These are phyloP conservation scores for Wickerhamomyces alni DNA, from an alignment of 805 yeast species.

Conservation along the genomic window DNA sequence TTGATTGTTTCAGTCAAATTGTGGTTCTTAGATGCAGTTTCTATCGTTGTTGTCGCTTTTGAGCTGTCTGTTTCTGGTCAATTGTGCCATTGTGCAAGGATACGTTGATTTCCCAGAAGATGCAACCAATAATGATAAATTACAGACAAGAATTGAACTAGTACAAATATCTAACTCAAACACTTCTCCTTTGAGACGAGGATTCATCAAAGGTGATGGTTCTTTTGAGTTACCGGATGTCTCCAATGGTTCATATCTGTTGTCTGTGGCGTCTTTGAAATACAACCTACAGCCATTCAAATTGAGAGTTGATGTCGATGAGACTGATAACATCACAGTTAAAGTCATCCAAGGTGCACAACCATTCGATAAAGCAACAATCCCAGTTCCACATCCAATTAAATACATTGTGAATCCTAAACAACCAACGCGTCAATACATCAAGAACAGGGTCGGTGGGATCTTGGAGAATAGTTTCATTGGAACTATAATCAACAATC, in stretches of 20 bases:
- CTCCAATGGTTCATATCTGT: slow-evolving; percentile 14
- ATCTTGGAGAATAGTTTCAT: slow-evolving; percentile 30
- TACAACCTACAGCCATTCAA: slow-evolving; percentile 20
- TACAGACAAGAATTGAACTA: slow-evolving; percentile 12
- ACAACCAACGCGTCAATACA: slow-evolving; percentile 28
- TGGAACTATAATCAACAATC: slow-evolving; percentile 30
- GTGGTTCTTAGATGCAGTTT: not conserved
- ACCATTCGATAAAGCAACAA: slow-evolving; percentile 3
- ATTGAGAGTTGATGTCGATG: slow-evolving; percentile 12
- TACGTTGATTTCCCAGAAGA: slow-evolving; percentile 7
- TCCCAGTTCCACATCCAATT: slow-evolving; percentile 16
- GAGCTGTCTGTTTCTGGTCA: not conserved
- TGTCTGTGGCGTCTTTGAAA: slow-evolving; percentile 13
- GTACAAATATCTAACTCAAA: slow-evolving; percentile 4
- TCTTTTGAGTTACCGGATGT: slow-evolving; percentile 10
- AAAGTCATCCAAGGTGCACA: slow-evolving; percentile 10
- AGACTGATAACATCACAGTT: slow-evolving; percentile 9
- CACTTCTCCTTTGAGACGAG: slow-evolving; percentile 1
- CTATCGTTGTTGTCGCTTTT: not conserved
- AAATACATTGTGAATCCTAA: slow-evolving; percentile 19
- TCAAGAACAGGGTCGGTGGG: slow-evolving; percentile 27
- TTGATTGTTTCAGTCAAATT: too few relatives aligned
- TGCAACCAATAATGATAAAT: slow-evolving; percentile 9
- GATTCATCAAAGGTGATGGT: slow-evolving; percentile 10
- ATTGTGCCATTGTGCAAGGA: slow-evolving; percentile 8